Base-by-base conservation (phyloP, 768 basidiomycete species). In the Antrodiella citrinella region DNA sequence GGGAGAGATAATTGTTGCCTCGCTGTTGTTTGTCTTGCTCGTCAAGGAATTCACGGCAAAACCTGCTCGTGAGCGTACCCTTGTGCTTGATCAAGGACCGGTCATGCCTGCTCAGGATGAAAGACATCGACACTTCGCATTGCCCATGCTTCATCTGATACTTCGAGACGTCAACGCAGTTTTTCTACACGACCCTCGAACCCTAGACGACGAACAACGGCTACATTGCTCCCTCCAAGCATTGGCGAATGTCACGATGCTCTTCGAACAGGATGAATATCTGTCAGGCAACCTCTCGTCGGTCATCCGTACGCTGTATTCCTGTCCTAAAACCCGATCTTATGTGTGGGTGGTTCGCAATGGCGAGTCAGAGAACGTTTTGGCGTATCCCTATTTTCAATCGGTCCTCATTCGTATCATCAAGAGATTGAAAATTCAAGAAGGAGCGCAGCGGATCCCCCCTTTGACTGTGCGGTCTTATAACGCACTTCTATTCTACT, bases 1-100 rank as follows among this genome's bases (percentile, higher is more conserved):
- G 45, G 86, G 86, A 21, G 89, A 91, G 60, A 80, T 91, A 45
- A 73, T 91, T 38, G 71, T 86, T n/a, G 87, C 78, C 0, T 82
- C 84, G 1, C 65, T 90, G 22, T 66, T 89, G 4, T 86, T 90
- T 50, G 83, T 75, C 1, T 65, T 79, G 39, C 59, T 86, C 18
- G 65, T 86, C 40, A 78, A 82, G 54, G 82, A 87, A 24, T 22
- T 43, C 50, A 65, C 10, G 67, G 67, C 21, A 19, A 44, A 18
- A 41, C 51, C 25, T 25, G 46, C 15, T 43, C n/a, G 5, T 10
- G 30, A 7, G 30, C 7, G 15, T 35, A 35, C 7, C 30, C 15
- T 7, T 35, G 30, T 35, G 7, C 30, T 15, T 7, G 44, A 57
- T 57, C 57, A 38, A 18, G 65, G 51, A 66, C n/a, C n/a, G n/a